These are phyloP conservation scores for Metschnikowia similis DNA, from an alignment of 805 yeast genomes.

Conservation along the genomic window DNA sequence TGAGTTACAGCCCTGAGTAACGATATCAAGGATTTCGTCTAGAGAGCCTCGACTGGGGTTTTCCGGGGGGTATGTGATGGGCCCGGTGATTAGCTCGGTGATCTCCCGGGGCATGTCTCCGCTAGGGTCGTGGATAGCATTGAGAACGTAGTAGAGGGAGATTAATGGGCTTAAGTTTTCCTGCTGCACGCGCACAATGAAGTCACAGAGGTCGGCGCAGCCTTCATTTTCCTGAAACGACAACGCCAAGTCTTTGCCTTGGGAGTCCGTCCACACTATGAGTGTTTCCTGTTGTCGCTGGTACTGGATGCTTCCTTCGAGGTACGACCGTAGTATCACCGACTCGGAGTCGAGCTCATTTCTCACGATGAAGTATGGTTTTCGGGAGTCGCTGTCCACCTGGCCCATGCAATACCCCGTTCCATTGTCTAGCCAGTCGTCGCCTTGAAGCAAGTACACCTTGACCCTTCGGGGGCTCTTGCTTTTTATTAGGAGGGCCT, in stretches of 20 bases:
- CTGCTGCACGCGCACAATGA: slow-evolving; percentile 65
- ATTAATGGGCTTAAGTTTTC: slow-evolving; percentile 55
- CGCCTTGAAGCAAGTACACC: slow-evolving; percentile 78
- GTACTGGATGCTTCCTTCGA: slow-evolving; percentile 76
- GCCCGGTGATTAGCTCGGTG: slow-evolving; percentile 78
- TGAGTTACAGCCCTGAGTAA: slow-evolving; percentile 60
- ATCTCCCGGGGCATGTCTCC: slow-evolving; percentile 39
- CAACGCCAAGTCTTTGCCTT: slow-evolving; percentile 72
- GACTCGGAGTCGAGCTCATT: slow-evolving; percentile 62
- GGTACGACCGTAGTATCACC: slow-evolving; percentile 55
- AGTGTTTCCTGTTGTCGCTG: slow-evolving; percentile 93
- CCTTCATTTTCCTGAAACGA: slow-evolving; percentile 92
- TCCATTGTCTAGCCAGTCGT: slow-evolving; percentile 87
- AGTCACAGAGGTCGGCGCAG: slow-evolving; percentile 78
- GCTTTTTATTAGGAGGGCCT: slow-evolving; percentile 9
- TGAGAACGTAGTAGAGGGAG: slow-evolving; percentile 59
- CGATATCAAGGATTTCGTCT: slow-evolving; percentile 47
- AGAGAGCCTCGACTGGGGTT: slow-evolving; percentile 51
- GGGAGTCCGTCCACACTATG: slow-evolving; percentile 88
- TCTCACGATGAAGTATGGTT: slow-evolving; percentile 65
- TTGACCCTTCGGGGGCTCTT: slow-evolving; percentile 72
- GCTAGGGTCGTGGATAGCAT: slow-evolving; percentile 32
- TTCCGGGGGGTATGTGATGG: slow-evolving; percentile 58
- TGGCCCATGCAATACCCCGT: slow-evolving; percentile 88
- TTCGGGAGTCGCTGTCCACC: slow-evolving; percentile 25